A percentile compares a stretch with the other conserved stretches of the same genome.
These are phyloP conservation scores for Vaccinium corymbosum DNA, from an alignment of 148 eudicot genomes.

Conservation along the genomic window DNA sequence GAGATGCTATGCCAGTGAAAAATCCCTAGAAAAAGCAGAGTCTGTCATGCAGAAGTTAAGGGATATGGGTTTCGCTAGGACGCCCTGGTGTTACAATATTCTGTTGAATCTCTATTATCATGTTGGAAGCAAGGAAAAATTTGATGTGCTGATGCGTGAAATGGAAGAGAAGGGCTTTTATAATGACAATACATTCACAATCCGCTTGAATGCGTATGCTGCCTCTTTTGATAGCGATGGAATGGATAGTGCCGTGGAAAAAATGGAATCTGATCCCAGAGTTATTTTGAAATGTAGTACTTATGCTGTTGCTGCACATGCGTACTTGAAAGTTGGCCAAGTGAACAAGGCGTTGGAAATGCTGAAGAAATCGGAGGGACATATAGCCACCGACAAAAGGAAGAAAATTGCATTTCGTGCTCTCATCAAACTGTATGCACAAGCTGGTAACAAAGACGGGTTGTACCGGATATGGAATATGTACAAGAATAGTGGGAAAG, in stretches of 20 bases:
- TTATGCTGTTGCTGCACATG: slow-evolving; percentile 29
- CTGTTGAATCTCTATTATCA: slow-evolving; percentile 36
- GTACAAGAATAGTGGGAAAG: slow-evolving; percentile 17
- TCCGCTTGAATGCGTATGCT: slow-evolving; percentile 27
- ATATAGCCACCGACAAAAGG: slow-evolving; percentile 9
- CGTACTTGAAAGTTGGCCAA: slow-evolving; percentile 28
- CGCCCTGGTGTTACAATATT: slow-evolving; percentile 27
- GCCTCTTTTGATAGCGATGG: slow-evolving; percentile 28
- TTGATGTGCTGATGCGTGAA: slow-evolving; percentile 30
- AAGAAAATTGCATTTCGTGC: not conserved
- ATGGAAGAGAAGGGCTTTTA: slow-evolving; percentile 31
- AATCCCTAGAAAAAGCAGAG: slow-evolving; percentile 41
- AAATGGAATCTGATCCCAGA: slow-evolving; percentile 27
- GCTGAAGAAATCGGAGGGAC: slow-evolving; percentile 28
- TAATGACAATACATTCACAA: slow-evolving; percentile 21
- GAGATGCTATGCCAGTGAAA: slow-evolving; percentile 32
- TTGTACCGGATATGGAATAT: slow-evolving; percentile 28
- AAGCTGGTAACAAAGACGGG: slow-evolving; percentile 30
- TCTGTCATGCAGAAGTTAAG: slow-evolving; percentile 30
- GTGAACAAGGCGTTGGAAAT: slow-evolving; percentile 25
- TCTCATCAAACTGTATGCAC: slow-evolving; percentile 25
- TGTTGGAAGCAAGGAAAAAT: slow-evolving; percentile 24
- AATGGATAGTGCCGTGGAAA: slow-evolving; percentile 20
- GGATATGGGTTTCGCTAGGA: slow-evolving; percentile 25
- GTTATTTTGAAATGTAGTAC: not conserved